These are phyloP conservation scores for Monosporascus sp. DNA, from an alignment of 2,329 filamentous ascomycete species.

Conservation along the genomic window DNA sequence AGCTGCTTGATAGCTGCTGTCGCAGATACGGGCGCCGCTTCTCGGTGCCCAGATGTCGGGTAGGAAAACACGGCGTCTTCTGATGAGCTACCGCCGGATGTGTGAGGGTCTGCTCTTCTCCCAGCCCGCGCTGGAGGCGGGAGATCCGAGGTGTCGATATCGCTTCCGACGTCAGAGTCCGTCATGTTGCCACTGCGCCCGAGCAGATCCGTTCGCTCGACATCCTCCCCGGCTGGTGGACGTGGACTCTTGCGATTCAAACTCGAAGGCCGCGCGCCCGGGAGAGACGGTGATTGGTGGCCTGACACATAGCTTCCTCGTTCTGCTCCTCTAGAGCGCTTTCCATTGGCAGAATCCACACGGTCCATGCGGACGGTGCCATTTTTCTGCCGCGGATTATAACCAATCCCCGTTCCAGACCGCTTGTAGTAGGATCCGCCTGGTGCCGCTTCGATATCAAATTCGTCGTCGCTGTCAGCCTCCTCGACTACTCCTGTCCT, in stretches of 20 bases:
- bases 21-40: conserved; percentile 54
- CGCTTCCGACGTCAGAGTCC: conserved; percentile 57
- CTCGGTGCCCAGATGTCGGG: conserved; percentile 28
- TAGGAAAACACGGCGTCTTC: conserved; percentile 29
- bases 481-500: conserved; percentile 94
- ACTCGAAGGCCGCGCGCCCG: conserved; percentile 37
- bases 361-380: conserved; percentile 55
- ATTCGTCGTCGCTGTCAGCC: conserved; percentile 96
- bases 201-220: conserved; percentile 53
- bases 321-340: conserved; percentile 23
- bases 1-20: conserved; percentile 74
- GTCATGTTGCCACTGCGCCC: conserved; percentile 40
- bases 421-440: conserved; percentile 76
- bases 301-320: conserved; percentile 49
- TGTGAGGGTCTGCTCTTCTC: conserved; percentile 28
- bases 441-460: conserved; percentile 80
- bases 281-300: conserved; percentile 42
- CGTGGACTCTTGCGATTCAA: conserved; percentile 49
- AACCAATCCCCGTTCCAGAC: conserved; percentile 70
- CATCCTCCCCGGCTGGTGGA: conserved; percentile 34
- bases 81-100: conserved; percentile 21
- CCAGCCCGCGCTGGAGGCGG: conserved; percentile 49
- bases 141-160: conserved; percentile 62
- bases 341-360: conserved; percentile 33
- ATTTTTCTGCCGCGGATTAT: conserved; percentile 60